These are phyloP conservation scores for Aspergillus carlsbadensis DNA, from an alignment of 495 filamentous ascomycete genomes.

Conservation along the genomic window DNA sequence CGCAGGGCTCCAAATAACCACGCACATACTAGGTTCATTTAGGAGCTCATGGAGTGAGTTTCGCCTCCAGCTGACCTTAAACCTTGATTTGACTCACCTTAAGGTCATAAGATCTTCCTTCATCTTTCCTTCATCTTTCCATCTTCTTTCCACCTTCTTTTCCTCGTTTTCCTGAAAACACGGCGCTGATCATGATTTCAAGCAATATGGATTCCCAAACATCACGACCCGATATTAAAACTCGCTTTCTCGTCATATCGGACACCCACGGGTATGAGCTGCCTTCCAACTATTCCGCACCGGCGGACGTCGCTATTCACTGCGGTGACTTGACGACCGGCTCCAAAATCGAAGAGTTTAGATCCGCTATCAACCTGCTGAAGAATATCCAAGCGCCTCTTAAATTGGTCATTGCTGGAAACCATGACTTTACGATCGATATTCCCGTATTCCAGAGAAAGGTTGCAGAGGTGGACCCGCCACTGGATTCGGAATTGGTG, in stretches of 20 bases:
- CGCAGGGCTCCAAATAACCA: no score
- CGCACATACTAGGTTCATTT: no score
- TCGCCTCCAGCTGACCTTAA: no score
- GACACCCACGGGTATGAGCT: conserved; percentile 53
- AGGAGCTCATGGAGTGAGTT: no score
- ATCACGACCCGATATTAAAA: conserved; percentile 22
- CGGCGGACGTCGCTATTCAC: conserved; percentile 64
- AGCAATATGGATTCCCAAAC: neutral
- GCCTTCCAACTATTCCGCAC: conserved; percentile 24
- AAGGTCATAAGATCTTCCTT: no score
- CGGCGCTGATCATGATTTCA: no score
- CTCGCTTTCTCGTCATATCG: conserved; percentile 53
- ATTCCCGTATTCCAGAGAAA: conserved; percentile 31
- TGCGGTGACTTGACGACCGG: conserved; percentile 65
- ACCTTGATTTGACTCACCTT: no score
- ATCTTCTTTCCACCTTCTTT: no score
- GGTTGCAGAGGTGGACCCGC: conserved; percentile 21
- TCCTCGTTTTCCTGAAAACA: no score
- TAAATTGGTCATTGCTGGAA: conserved; percentile 73
- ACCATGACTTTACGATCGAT: conserved; percentile 70
- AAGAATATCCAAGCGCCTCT: conserved; percentile 53
- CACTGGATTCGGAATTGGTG: conserved; percentile 27
- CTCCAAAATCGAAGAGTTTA: conserved; percentile 57
- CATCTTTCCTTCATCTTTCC: no score
- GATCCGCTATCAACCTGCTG: conserved; percentile 48